A percentile compares a stretch with the other conserved stretches of the same genome.
Evolutionary conservation across 495 filamentous ascomycete species (phyloP).

Genomic region (Aspergillus diversus): DNA sequence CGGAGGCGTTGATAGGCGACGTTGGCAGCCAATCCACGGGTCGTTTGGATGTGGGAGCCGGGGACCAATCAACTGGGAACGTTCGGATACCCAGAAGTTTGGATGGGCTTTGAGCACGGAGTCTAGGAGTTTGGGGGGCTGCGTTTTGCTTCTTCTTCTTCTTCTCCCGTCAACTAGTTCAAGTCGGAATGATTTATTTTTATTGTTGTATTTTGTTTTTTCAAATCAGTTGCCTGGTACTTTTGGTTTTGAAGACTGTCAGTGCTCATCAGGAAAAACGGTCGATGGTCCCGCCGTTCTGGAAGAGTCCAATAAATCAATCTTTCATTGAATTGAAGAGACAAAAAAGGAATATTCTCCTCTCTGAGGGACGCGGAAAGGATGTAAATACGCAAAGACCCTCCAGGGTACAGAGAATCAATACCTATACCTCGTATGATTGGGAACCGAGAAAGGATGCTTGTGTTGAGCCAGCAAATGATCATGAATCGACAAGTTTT

Average conservation of each 20-base stretch:
- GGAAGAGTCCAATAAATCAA: too few species aligned
- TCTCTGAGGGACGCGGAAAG: too few species aligned
- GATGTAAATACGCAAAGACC: too few species aligned
- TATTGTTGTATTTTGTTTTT: neutral
- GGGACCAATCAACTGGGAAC: constrained; percentile 1
- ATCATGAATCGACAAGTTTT: constrained; percentile 4
- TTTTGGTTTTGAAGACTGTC: neutral
- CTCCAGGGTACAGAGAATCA: neutral
- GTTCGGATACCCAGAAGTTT: neutral
- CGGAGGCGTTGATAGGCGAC: constrained; percentile 1
- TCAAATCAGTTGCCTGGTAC: neutral
- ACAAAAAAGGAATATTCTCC: too few species aligned
- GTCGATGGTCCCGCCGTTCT: too few species aligned
- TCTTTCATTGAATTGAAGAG: too few species aligned
- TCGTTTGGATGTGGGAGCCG: neutral
- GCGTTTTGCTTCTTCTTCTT: neutral
- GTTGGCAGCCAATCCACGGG: constrained; percentile 11
- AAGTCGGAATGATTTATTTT: neutral
- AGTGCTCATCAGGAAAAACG: neutral
- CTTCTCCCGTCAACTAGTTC: neutral
- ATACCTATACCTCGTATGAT: neutral
- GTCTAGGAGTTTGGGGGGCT: neutral
- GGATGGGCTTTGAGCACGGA: constrained; percentile 5
- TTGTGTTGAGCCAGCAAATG: neutral
- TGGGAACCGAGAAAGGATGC: constrained; percentile 3